Evolutionary conservation across 495 filamentous ascomycete genomes (phyloP), one percentile per base, ranked within the genome.

Genomic region (Zalerion maritima): DNA sequence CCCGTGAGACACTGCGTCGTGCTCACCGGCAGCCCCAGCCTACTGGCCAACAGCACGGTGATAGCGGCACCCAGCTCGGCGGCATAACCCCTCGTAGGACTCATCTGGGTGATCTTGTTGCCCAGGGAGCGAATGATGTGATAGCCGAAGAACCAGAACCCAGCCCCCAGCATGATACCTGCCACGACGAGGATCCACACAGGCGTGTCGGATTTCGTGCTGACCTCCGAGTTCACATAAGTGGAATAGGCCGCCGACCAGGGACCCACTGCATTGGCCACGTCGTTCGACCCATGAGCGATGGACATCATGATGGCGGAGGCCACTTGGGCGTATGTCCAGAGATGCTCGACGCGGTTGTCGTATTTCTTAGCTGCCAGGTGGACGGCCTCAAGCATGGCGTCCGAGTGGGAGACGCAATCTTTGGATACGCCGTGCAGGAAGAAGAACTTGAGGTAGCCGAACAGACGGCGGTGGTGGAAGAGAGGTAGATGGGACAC

Each of bases 121-220:
- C 73, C 72, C 67, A 76, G 69, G 43, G 66, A 59, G 46, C 45
- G 35, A 69, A 78, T 75, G 49, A 78, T 78, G 52, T 76, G 73
- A 52, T 76, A 78, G 9, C 73, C 73, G 38, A 73, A 78, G 17
- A 68, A 73, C 38, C 58, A 50, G 5, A 78, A 52, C 29, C 73
- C 73, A 27, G 68, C 34, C 4, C 62, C 70, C 39, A 74, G 69
- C 34, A 50, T 61, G 10, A 54, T 34, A 23, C 63, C 53, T 7
- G 69, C 41, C 6, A 73, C 64, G 11, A 63, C 68, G 16, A 71
- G 55, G 38, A 70, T 62, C 72, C 73, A 78, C n/a, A 67, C 42
- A 3, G 67, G 68, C 0, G 73, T 69, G 2, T n/a, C n/a, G n/a
- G n/a, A n/a, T n/a, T n/a, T n/a, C n/a, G n/a, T n/a, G n/a, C n/a